Evolutionary conservation across 1,284 basidiomycete species (phyloP), one percentile per base, ranked within the genome.

Genomic region (Ceratobasidium sp.): DNA sequence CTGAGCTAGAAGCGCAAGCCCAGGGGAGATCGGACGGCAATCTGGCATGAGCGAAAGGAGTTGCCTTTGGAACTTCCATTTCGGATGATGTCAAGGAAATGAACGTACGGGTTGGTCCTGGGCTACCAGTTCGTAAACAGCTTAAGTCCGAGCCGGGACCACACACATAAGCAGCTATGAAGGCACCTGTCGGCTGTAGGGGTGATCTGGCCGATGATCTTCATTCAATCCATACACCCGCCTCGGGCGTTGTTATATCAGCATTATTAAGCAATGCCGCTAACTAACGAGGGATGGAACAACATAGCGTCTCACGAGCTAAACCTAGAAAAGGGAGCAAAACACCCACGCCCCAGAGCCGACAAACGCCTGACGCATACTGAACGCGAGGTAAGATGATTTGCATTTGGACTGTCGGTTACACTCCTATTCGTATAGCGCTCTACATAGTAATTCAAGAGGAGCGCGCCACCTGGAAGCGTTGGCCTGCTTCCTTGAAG

Each of bases 401-500:
- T n/a, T n/a, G n/a, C n/a, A n/a, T n/a, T n/a, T n/a, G n/a, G n/a
- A n/a, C n/a, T n/a, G n/a, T n/a, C n/a, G n/a, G n/a, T n/a, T n/a
- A n/a, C n/a, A n/a, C n/a, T n/a, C n/a, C n/a, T n/a, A n/a, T n/a
- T n/a, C n/a, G n/a, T n/a, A 26, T 16, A 50, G 6, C 18, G 57
- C 32, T 48, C 45, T 39, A 3, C 2, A 12, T 30, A 39, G 26
- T n/a, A n/a, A 39, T 9, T 57, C 43, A 58, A 8, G 65, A 57
- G 5, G 48, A 55, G 14, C 65, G 65, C 16, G 83, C 92, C 71
- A 89, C 89, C 45, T 84, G 77, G 77, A 91, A 85, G 75, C 95
- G 87, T 77, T 85, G 84, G 81, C 94, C 92, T 26, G 94, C 94
- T 83, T 96, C 93, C 77, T 92, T 86, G 82, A 93, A 96, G 86